Percentiles rank a stretch among this genome's conserved stretches.
phyloP scores from a whole-genome alignment of 1,284 basidiomycete species.

The Pulveroboletus ridleyi region DNA sequence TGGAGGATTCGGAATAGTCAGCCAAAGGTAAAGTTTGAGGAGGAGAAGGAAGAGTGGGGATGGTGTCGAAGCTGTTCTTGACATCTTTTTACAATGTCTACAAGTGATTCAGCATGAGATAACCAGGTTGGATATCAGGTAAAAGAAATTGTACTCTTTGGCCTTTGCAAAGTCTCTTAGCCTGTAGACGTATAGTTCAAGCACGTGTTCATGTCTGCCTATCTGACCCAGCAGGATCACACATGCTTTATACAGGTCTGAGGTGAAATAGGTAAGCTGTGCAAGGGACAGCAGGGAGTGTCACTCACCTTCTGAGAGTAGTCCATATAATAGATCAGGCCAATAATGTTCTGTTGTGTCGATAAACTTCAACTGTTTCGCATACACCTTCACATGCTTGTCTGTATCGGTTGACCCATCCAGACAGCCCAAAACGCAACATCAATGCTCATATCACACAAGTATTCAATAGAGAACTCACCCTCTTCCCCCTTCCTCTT shows the following conservation, averaged over 20 bases:
- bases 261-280: background rate
- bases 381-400: conserved; percentile 55
- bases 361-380: conserved; percentile 82
- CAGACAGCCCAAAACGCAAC: background rate
- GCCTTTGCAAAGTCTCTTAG: conserved; percentile 86
- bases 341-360: conserved; percentile 76
- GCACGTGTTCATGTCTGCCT: conserved; percentile 91
- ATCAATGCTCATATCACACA: conserved; percentile 9
- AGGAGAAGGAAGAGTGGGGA: conserved; percentile 83
- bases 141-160: conserved; percentile 69
- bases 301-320: conserved; percentile 75
- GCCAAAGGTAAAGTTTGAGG: conserved; percentile 88
- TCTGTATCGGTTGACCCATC: conserved; percentile 37
- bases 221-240: conserved; percentile 91
- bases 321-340: conserved; percentile 81
- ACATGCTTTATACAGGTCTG: conserved; percentile 87
- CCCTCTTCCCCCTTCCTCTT: conserved; percentile 62
- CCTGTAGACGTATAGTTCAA: conserved; percentile 92
- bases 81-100: conserved; percentile 89
- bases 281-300: conserved; percentile 5
- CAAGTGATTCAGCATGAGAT: conserved; percentile 10
- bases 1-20: conserved; percentile 52
- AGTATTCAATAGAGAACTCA: conserved; percentile 38
- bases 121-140: background rate
- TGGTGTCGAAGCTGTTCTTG: conserved; percentile 64